Conservation (phyloP, 495 filamentous ascomycete species). For the Aspergillus avenaceus region DNA sequence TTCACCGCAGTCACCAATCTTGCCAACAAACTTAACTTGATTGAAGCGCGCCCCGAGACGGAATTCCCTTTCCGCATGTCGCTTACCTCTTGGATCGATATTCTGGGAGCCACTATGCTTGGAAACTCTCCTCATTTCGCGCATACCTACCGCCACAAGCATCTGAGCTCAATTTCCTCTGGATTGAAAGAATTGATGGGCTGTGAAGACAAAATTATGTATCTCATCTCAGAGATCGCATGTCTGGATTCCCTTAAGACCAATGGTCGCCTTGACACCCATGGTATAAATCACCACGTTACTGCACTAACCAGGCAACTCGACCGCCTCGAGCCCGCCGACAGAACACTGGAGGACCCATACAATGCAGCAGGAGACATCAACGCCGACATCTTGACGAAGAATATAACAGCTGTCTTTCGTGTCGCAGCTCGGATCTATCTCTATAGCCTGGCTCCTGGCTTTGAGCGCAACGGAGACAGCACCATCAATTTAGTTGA, state of each 20-base stretch:
- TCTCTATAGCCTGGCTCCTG: slow-evolving; percentile 84
- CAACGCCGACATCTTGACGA: slow-evolving; percentile 69
- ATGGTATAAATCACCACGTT: slow-evolving; percentile 77
- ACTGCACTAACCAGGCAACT: slow-evolving; percentile 72
- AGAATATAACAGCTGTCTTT: slow-evolving; percentile 83
- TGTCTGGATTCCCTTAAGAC: slow-evolving; percentile 84
- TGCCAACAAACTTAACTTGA: slow-evolving; percentile 76
- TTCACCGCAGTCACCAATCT: slow-evolving; percentile 81
- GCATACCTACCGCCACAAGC: slow-evolving; percentile 84
- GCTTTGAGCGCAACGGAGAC: slow-evolving; percentile 62
- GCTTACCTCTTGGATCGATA: slow-evolving; percentile 91
- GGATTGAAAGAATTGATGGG: slow-evolving; percentile 94
- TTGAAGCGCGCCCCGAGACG: slow-evolving; percentile 31
- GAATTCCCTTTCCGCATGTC: slow-evolving; percentile 87
- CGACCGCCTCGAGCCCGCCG: slow-evolving; percentile 62
- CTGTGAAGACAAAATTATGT: slow-evolving; percentile 96
- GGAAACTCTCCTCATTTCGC: slow-evolving; percentile 80
- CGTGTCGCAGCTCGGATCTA: slow-evolving; percentile 89
- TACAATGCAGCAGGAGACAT: slow-evolving; percentile 59
- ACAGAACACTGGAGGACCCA: slow-evolving; percentile 46
- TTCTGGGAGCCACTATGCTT: slow-evolving; percentile 88
- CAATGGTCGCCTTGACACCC: slow-evolving; percentile 68
- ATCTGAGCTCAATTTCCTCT: slow-evolving; percentile 62
- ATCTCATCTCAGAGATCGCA: slow-evolving; percentile 93
- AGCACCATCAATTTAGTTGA: slow-evolving; percentile 66